Conservation (phyloP, 139 green algal genomes). For the Trebouxia sp. region DNA sequence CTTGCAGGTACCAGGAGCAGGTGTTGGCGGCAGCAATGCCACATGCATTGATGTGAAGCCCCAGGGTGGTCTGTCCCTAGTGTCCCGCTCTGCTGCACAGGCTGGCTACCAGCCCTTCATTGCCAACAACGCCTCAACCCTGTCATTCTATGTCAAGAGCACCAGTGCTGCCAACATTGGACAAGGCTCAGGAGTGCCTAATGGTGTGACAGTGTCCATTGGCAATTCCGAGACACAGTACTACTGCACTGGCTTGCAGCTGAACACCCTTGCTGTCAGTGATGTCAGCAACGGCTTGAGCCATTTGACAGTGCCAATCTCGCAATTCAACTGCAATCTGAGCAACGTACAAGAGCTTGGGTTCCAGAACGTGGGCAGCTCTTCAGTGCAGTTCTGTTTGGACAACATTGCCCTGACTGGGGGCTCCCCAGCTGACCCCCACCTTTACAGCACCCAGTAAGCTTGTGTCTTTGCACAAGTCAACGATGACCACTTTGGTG, state of each 20-base stretch:
- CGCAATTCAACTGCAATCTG: constrained; percentile 34
- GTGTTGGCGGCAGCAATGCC: constrained; percentile 33
- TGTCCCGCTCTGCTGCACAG: not conserved
- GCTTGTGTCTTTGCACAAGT: too few relatives aligned
- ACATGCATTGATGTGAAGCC: constrained; percentile 37
- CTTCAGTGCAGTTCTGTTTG: constrained; percentile 37
- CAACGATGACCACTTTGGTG: too few relatives aligned
- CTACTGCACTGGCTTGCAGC: constrained; percentile 33
- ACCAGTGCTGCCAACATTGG: constrained; percentile 34
- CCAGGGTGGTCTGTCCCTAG: constrained; percentile 34
- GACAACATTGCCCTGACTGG: constrained; percentile 36
- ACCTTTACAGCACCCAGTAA: not conserved
- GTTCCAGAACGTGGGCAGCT: constrained; percentile 32
- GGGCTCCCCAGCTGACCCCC: not conserved
- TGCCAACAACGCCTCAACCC: not conserved
- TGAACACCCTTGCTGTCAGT: not conserved
- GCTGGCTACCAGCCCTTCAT: constrained; percentile 39
- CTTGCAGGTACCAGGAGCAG: constrained; percentile 30
- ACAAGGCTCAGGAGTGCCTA: constrained; percentile 24
- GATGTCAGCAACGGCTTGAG: constrained; percentile 17
- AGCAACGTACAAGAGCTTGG: constrained; percentile 5
- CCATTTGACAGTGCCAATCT: constrained; percentile 37
- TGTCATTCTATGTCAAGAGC: constrained; percentile 36
- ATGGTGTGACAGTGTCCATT: constrained; percentile 19
- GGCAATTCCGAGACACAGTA: constrained; percentile 38